These are phyloP conservation scores for Phoma sp. DNA, from an alignment of 2,329 filamentous ascomycete genomes.

Conservation along the genomic window DNA sequence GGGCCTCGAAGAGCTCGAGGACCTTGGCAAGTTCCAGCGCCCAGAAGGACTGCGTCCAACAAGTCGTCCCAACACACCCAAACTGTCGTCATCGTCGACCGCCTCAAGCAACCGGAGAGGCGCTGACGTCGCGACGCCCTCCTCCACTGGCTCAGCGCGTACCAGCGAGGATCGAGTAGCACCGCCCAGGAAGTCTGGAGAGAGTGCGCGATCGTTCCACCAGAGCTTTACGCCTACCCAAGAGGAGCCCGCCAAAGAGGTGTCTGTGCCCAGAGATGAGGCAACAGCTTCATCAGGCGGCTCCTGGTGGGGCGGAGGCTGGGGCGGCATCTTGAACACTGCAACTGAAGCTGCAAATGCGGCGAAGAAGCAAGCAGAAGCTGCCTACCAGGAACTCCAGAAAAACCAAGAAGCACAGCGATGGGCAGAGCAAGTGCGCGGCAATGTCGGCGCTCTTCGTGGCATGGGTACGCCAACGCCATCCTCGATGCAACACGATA, in stretches of 20 bases:
- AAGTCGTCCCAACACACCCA: conserved; percentile 80
- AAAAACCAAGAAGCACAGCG: conserved; percentile 95
- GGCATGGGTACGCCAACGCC: conserved; percentile 68
- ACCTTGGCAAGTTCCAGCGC: conserved; percentile 56
- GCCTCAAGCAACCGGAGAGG: conserved; percentile 49
- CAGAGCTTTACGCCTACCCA: conserved; percentile 72
- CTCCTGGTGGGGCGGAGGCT: conserved; percentile 68
- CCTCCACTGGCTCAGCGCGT: conserved; percentile 49
- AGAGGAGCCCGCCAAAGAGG: conserved; percentile 49
- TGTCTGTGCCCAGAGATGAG: conserved; percentile 59
- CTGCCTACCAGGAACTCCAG: conserved; percentile 91
- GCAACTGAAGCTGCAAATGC: conserved; percentile 79
- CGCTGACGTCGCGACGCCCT: conserved; percentile 45
- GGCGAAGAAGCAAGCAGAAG: conserved; percentile 92
- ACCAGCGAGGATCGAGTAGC: conserved; percentile 67
- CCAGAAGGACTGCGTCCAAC: conserved; percentile 64
- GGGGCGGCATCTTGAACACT: conserved; percentile 84
- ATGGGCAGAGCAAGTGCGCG: conserved; percentile 92
- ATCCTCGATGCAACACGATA: not conserved
- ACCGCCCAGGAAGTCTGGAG: conserved; percentile 72
- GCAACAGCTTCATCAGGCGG: conserved; percentile 45
- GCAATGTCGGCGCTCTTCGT: conserved; percentile 80
- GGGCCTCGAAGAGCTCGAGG: conserved; percentile 79
- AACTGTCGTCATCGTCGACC: conserved; percentile 59
- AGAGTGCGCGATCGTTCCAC: conserved; percentile 75